These are phyloP conservation scores for Colletotrichum shisoi DNA, from an alignment of 2,329 filamentous ascomycete species.

Conservation along the genomic window DNA sequence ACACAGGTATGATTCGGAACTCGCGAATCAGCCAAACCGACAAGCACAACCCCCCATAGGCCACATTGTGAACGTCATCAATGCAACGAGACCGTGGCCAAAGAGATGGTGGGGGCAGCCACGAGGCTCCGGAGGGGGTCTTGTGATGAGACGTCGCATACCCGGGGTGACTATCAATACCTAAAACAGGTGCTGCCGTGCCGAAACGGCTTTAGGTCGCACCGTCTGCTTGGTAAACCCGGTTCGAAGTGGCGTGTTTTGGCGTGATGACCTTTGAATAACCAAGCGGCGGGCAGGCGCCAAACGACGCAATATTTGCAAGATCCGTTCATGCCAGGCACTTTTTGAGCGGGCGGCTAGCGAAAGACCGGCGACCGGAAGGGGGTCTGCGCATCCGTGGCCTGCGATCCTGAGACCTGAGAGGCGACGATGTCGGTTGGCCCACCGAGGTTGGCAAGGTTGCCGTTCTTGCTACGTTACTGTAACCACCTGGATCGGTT, in stretches of 20 bases:
- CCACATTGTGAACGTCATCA: constrained; percentile 22
- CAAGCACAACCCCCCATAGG: background rate
- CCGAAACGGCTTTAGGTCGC: constrained; percentile 25
- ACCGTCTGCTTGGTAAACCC: constrained; percentile 15
- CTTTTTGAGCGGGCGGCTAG: constrained; percentile 15
- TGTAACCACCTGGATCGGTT: background rate
- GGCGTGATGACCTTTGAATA: constrained; percentile 19
- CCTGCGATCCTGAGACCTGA: constrained; percentile 23
- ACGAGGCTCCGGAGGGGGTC: background rate
- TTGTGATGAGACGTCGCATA: constrained; percentile 14
- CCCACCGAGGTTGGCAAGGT: constrained; percentile 17
- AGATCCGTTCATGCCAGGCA: constrained; percentile 7
- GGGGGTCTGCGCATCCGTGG: constrained; percentile 12
- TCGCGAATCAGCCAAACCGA: constrained; percentile 11
- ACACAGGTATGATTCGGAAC: constrained; percentile 4
- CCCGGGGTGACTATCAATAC: constrained; percentile 11
- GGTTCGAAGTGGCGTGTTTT: constrained; percentile 19
- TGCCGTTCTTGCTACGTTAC: background rate
- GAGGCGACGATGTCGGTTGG: constrained; percentile 20
- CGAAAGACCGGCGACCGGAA: background rate
- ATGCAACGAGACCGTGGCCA: background rate
- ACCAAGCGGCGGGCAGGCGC: constrained; percentile 22
- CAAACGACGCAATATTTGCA: constrained; percentile 5
- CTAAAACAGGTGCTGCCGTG: background rate
- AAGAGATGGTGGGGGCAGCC: background rate